Percentiles rank a stretch among this genome's conserved stretches.
phyloP scores from a whole-genome alignment of 169 alveolate genomes.

The Cryptosporidium sp. region DNA sequence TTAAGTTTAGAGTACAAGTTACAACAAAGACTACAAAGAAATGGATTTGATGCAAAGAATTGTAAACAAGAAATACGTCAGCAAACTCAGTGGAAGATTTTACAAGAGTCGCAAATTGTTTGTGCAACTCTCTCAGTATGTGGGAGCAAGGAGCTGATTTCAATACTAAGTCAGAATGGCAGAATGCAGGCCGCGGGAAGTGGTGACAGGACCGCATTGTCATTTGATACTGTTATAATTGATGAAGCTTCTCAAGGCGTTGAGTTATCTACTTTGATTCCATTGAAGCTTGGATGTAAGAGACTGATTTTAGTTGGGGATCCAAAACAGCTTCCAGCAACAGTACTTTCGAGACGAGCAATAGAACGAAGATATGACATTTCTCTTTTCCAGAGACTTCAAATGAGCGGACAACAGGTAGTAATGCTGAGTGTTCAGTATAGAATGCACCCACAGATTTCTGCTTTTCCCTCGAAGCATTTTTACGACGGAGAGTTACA shows the following conservation, averaged over 20 bases:
- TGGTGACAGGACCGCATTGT: conserved; percentile 45
- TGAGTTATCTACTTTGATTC: conserved; percentile 85
- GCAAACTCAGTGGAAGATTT: conserved; percentile 80
- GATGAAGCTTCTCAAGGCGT: conserved; percentile 99
- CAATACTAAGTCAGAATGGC: conserved; percentile 35
- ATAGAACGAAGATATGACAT: conserved; percentile 83
- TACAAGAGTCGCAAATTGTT: conserved; percentile 87
- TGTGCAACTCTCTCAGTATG: conserved; percentile 92
- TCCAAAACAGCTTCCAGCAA: conserved; percentile 97
- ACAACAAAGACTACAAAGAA: conserved; percentile 79
- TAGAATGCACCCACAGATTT: conserved; percentile 96
- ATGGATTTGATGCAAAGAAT: conserved; percentile 65
- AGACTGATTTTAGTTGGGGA: conserved; percentile 98
- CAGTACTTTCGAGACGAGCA: conserved; percentile 92
- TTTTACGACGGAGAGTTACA: conserved; percentile 88
- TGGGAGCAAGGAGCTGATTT: conserved; percentile 89
- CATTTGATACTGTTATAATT: conserved; percentile 90
- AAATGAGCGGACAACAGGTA: conserved; percentile 77
- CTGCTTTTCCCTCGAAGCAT: conserved; percentile 92
- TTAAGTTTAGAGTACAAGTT: conserved; percentile 89
- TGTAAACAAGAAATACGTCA: conserved; percentile 59
- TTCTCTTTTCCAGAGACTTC: conserved; percentile 90
- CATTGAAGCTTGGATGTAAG: conserved; percentile 87
- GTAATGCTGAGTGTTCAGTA: conserved; percentile 91
- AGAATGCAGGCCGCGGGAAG: conserved; percentile 18